A percentile compares a stretch with the other conserved stretches of the same genome.
These are phyloP conservation scores for Pichia rugopelliculosa DNA, from an alignment of 805 yeast species.

Conservation along the genomic window DNA sequence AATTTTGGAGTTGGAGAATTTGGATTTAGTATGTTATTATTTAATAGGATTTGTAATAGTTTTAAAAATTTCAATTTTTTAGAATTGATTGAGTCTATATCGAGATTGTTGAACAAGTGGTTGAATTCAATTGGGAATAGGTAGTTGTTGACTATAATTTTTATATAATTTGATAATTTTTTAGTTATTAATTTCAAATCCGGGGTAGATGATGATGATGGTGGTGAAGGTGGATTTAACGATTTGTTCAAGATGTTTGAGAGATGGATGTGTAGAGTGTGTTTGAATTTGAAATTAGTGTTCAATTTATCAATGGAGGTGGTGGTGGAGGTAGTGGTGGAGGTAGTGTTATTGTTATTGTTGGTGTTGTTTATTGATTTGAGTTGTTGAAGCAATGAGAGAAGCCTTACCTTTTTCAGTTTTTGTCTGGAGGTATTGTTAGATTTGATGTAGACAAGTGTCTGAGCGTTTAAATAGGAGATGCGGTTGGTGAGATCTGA, in stretches of 20 bases:
- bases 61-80: slow-evolving; percentile 21
- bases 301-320: neutral
- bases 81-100: slow-evolving; percentile 14
- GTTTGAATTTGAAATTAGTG: neutral
- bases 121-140: slow-evolving; percentile 20
- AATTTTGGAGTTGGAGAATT: slow-evolving; percentile 3
- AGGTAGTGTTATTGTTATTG: neutral
- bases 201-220: neutral
- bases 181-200: slow-evolving; percentile 17
- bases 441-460: neutral
- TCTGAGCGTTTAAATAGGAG: neutral
- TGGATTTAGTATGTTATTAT: slow-evolving; percentile 16
- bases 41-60: slow-evolving; percentile 26
- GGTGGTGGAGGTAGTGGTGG: neutral
- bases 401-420: neutral
- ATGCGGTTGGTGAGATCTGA: no score
- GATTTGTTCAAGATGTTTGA: neutral
- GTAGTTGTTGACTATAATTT: slow-evolving; percentile 23
- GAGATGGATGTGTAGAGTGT: neutral
- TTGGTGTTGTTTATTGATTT: no score
- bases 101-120: slow-evolving; percentile 15
- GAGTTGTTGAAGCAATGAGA: neutral
- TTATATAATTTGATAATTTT: slow-evolving; percentile 20
- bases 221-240: neutral
- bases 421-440: neutral